Conservation (phyloP, 2,329 filamentous ascomycete species). For the Apiospora saccharicola region DNA sequence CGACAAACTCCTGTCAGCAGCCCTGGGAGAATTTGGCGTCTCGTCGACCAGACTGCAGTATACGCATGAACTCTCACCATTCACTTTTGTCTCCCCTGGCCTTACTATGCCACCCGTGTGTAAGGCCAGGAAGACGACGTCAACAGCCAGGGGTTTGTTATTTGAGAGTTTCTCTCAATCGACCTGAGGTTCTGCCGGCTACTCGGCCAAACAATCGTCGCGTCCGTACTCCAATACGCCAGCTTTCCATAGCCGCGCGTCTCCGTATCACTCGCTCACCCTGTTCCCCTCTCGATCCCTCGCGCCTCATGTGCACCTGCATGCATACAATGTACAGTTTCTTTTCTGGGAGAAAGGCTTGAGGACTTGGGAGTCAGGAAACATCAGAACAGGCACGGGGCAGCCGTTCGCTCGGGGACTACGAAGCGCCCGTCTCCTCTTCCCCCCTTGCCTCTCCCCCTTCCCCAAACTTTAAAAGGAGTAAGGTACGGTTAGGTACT, state of each 20-base stretch:
- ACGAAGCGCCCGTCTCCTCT: slow-evolving; percentile 5
- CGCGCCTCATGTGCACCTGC: background rate
- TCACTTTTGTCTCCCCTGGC: background rate
- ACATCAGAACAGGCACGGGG: slow-evolving; percentile 3
- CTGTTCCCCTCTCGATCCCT: background rate
- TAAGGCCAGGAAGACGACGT: background rate
- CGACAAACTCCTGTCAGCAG: background rate
- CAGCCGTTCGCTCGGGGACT: slow-evolving; percentile 18
- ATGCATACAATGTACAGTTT: background rate
- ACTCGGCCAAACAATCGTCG: slow-evolving; percentile 15
- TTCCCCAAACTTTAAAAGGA: background rate
- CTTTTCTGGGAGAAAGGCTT: background rate
- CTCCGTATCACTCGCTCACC: background rate
- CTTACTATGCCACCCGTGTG: background rate
- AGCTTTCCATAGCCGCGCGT: slow-evolving; percentile 7
- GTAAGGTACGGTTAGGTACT: background rate
- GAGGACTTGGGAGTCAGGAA: background rate
- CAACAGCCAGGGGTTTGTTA: background rate
- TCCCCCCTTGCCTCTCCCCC: background rate
- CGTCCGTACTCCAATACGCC: background rate
- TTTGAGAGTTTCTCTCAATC: background rate
- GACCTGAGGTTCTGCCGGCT: background rate
- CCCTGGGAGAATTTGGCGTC: background rate
- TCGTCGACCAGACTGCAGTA: background rate
- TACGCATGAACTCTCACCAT: background rate